Evolutionary conservation across 805 yeast species (phyloP), one percentile per base, ranked within the genome.

Genomic region (Myxozyma mucilagina): DNA sequence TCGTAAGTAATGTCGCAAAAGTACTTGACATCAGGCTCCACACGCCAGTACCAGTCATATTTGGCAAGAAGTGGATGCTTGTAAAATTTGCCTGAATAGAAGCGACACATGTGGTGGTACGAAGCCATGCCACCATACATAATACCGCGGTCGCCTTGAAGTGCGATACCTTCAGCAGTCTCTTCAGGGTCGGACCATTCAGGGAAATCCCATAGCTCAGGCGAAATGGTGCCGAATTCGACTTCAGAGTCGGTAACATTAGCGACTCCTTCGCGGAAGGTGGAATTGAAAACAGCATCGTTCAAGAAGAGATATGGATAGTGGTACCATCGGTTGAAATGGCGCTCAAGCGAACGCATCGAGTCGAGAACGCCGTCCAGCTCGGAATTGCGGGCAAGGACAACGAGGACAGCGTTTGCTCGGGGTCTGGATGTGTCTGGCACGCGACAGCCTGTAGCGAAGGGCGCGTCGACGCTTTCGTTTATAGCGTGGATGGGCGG

Each of bases 31-130:
- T 87, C 87, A 2, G 98, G 98, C 73, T 94, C 99, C 11, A 94
- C 90, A 58, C 98, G 80, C 97, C 97, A 92, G 75, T 91, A 93
- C 96, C 97, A 93, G 63, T 91, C 90, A 58, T 84, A 80, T 61
- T 84, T 80, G 53, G 74, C 74, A 47, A 93, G 86, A 64, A 89
- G 71, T 5, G 87, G 88, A 73, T 93, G 97, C 61, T 86, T 83
- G 75, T 83, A 90, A 71, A 93, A 93, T 59, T 79, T 79, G 1
- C 97, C 96, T 0, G 96, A 84, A 71, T 89, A 90, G 72, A 86
- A 92, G n/a, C 97, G 80, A 72, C 98, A 93, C 98, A 93, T 93
- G 70, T 88, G 87, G 73, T 93, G 97, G 71, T 93, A 94, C 5
- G 93, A 84, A 53, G 82, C 86, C 78, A 85, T 74, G 60, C 84